Evolutionary conservation across 106 monocot genomes (phyloP), one percentile per base, ranked within the genome.

Genomic region (Acorus calamus): DNA sequence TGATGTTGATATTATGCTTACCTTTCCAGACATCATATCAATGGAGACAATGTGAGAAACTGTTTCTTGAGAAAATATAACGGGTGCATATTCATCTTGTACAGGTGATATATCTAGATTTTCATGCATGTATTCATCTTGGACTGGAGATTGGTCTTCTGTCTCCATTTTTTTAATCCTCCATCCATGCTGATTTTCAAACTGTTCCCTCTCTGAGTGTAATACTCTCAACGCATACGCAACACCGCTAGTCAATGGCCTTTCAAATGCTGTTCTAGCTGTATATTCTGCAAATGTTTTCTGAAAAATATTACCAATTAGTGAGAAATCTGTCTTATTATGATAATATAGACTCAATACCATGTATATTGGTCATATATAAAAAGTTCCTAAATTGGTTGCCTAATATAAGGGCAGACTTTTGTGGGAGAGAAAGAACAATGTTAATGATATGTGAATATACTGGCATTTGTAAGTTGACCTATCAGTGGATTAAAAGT

Each of bases 11-110:
- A 28, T 28, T 61, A n/a, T 43, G 41, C 13, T 81, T 49, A 92
- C 92, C 84, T 81, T 82, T 4, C 92, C 92, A 53, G 92, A 92
- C 87, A 87, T 87, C 92, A 92, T 87, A 72, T 92, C 92, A 46
- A 92, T 50, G 9, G 87, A 87, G 3, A 87, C 74, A 62, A 92
- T 84, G 59, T 92, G 87, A 46, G 86, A 78, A 3, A 87, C 84
- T 49, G 87, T 81, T 71, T 92, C 91, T 57, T 92, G 91, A 5
- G 91, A 77, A 73, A 92, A 81, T 67, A 92, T 92, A 60, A 92
- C 91, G n/a, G 91, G 91, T 10, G 86, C 91, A 74, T 92, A 92
- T 79, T 92, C 91, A 56, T 79, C 75, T 79, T 92, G 78, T 50
- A 67, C 51, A 3, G 91, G 86, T 61, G 91, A 78, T 6, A 84